Percentiles rank a stretch among this genome's conserved stretches.
These are phyloP conservation scores for Amanita molliuscula DNA, from an alignment of 768 basidiomycete genomes.

Conservation along the genomic window DNA sequence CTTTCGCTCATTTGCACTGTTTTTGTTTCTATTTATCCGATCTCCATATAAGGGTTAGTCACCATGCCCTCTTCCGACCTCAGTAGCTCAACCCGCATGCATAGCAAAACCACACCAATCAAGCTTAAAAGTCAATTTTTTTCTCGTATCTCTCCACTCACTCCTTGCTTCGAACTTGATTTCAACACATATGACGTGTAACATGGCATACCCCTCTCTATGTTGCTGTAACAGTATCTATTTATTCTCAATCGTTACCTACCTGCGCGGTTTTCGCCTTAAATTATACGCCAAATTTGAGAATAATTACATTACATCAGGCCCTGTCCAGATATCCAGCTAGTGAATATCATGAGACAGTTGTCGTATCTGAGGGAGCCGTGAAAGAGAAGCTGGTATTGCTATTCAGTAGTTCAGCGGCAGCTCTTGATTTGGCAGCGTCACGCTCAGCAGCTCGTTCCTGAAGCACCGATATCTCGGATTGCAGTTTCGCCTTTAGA, in stretches of 20 bases:
- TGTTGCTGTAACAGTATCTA: conserved; percentile 1
- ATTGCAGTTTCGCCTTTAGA: conserved; percentile 41
- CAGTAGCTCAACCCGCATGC: not conserved
- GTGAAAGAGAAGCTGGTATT: conserved; percentile 11
- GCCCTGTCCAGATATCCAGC: not conserved
- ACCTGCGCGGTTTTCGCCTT: not conserved
- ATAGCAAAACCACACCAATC: not conserved
- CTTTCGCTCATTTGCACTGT: not conserved
- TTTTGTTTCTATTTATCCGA: not conserved
- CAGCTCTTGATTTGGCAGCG: conserved; percentile 10
- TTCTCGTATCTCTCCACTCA: not conserved
- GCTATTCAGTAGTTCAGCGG: not conserved
- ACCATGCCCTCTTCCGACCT: not conserved
- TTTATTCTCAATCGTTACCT: not conserved
- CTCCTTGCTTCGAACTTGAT: not conserved
- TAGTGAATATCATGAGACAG: conserved; percentile 6
- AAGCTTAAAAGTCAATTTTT: not conserved
- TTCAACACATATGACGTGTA: not conserved
- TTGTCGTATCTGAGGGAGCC: conserved; percentile 9
- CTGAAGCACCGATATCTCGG: conserved; percentile 48
- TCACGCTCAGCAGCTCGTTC: conserved; percentile 35
- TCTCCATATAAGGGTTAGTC: not conserved
- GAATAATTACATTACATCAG: not conserved
- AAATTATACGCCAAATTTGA: not conserved
- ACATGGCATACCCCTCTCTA: not conserved